Percentiles rank a stretch among this genome's conserved stretches.
These are phyloP conservation scores for Candida sonorensis DNA, from an alignment of 805 yeast genomes.

Conservation along the genomic window DNA sequence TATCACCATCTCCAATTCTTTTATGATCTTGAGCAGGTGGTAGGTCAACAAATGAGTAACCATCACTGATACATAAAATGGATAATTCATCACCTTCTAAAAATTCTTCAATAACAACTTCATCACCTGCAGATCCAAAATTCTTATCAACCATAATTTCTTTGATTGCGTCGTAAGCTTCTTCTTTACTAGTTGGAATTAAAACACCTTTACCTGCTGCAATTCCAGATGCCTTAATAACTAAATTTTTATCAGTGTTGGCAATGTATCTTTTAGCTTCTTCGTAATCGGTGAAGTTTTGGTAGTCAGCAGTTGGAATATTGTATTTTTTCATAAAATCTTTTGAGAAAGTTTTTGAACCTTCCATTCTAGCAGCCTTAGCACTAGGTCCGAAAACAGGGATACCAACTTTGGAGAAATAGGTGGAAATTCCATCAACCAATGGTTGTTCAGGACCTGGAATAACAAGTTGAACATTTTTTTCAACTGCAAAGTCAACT, in stretches of 20 bases:
- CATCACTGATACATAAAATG: slow-evolving; percentile 86
- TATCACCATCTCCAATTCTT: slow-evolving; percentile 87
- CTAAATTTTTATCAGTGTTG: slow-evolving; percentile 65
- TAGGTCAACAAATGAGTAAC: slow-evolving; percentile 80
- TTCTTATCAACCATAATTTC: slow-evolving; percentile 85
- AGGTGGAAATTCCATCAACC: slow-evolving; percentile 81
- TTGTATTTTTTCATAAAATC: slow-evolving; percentile 86
- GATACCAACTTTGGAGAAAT: slow-evolving; percentile 75
- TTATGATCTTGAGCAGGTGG: slow-evolving; percentile 99
- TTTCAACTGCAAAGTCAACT: slow-evolving; percentile 64
- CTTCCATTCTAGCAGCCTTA: slow-evolving; percentile 91
- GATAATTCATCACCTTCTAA: slow-evolving; percentile 96
- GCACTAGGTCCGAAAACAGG: slow-evolving; percentile 96
- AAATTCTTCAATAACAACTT: slow-evolving; percentile 91
- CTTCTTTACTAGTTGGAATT: slow-evolving; percentile 78
- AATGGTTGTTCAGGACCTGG: slow-evolving; percentile 99
- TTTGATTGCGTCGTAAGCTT: slow-evolving; percentile 77
- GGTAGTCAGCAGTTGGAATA: slow-evolving; percentile 92
- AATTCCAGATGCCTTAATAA: slow-evolving; percentile 93
- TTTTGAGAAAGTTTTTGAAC: slow-evolving; percentile 91
- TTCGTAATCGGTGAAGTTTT: slow-evolving; percentile 71
- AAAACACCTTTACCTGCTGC: slow-evolving; percentile 99
- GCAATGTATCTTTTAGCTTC: slow-evolving; percentile 68
- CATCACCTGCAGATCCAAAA: slow-evolving; percentile 92
- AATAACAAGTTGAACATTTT: slow-evolving; percentile 65